Percentiles rank a stretch among this genome's conserved stretches.
phyloP scores from a whole-genome alignment of 352 stramenopile genomes.

The Plasmopara viticola region DNA sequence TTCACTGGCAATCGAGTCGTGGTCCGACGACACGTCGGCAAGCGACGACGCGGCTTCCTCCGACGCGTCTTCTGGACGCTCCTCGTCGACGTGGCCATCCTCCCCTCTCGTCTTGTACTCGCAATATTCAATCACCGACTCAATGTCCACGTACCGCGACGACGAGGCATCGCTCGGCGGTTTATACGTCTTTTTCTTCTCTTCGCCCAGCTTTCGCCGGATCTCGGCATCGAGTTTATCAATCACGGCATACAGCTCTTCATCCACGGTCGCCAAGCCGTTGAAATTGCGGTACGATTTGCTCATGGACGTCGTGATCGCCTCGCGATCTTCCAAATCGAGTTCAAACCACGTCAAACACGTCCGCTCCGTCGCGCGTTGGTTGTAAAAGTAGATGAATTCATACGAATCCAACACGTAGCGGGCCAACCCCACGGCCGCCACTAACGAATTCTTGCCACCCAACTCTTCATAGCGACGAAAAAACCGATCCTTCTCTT shows the following conservation, averaged over 20 bases:
- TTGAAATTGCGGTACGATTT: constrained; percentile 35
- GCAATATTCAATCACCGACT: constrained; percentile 26
- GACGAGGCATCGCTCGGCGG: constrained; percentile 22
- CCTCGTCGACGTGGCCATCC: constrained; percentile 2
- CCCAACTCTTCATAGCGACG: constrained; percentile 30
- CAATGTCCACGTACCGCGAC: constrained; percentile 36
- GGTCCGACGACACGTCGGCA: not conserved
- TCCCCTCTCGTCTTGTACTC: constrained; percentile 10
- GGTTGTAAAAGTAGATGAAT: constrained; percentile 39
- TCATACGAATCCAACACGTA: constrained; percentile 40
- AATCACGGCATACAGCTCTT: constrained; percentile 30
- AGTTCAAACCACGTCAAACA: constrained; percentile 33
- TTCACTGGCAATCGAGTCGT: not conserved
- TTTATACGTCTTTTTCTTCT: constrained; percentile 36
- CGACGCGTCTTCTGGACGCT: constrained; percentile 15
- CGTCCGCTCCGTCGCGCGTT: constrained; percentile 20
- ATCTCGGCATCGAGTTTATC: constrained; percentile 29
- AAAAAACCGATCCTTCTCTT: constrained; percentile 34
- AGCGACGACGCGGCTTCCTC: constrained; percentile 3
- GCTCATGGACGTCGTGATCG: constrained; percentile 23
- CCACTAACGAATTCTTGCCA: constrained; percentile 22
- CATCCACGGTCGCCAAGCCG: constrained; percentile 25
- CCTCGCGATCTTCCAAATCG: constrained; percentile 11
- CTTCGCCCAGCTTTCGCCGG: constrained; percentile 20
- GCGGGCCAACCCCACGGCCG: constrained; percentile 20